Percentiles rank a stretch among this genome's conserved stretches.
Conservation (phyloP, 352 stramenopile species). For the Nothophytophthora sp. region DNA sequence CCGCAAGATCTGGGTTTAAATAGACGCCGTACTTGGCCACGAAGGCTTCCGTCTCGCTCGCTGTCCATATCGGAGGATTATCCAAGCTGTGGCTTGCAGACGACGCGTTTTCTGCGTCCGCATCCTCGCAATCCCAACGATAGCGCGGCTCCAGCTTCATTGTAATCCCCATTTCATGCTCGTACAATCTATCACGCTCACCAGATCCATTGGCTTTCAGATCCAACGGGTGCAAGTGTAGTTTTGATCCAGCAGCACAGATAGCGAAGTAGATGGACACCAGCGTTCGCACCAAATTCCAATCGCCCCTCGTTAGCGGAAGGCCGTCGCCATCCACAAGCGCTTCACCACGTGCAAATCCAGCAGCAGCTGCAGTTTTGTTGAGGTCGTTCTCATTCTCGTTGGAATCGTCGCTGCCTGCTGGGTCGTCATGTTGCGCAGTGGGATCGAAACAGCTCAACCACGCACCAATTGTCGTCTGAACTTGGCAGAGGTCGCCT, state of each 20-base stretch:
- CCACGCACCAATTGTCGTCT: slow-evolving; percentile 57
- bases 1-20: slow-evolving; percentile 80
- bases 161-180: slow-evolving; percentile 66
- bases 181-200: slow-evolving; percentile 43
- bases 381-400: slow-evolving; percentile 28
- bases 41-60: slow-evolving; percentile 65
- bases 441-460: slow-evolving; percentile 80
- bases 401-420: slow-evolving; percentile 23
- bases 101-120: slow-evolving; percentile 1
- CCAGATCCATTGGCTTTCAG: slow-evolving; percentile 11
- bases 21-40: slow-evolving; percentile 85
- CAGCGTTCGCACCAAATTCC: slow-evolving; percentile 79
- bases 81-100: slow-evolving; percentile 8
- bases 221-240: slow-evolving; percentile 54
- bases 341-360: slow-evolving; percentile 69
- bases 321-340: slow-evolving; percentile 78
- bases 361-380: slow-evolving; percentile 12
- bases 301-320: slow-evolving; percentile 79
- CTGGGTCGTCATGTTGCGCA: slow-evolving; percentile 46
- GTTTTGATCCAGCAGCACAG: slow-evolving; percentile 45
- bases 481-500: slow-evolving; percentile 58
- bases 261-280: slow-evolving; percentile 83
- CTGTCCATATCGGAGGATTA: slow-evolving; percentile 24
- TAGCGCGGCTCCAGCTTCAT: slow-evolving; percentile 45
- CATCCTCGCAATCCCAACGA: slow-evolving; percentile 16